A percentile compares a stretch with the other conserved stretches of the same genome.
These are phyloP conservation scores for Thalassiosira pacifica DNA, from an alignment of 352 stramenopile species.

Conservation along the genomic window DNA sequence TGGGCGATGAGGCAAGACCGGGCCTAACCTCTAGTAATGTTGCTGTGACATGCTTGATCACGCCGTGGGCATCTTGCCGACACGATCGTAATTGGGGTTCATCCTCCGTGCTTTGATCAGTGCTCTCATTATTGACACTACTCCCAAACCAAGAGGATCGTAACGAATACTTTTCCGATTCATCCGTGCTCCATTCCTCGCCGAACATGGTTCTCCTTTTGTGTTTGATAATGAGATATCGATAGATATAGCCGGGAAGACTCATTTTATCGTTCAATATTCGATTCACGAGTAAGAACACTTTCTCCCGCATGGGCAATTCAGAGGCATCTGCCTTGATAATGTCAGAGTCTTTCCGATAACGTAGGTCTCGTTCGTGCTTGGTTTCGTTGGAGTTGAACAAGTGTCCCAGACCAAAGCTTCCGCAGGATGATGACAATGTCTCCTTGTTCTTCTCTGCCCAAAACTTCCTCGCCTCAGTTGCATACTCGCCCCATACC, in stretches of 20 bases:
- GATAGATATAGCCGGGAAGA: slow-evolving; percentile 81
- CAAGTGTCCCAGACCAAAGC: slow-evolving; percentile 49
- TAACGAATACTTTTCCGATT: slow-evolving; percentile 8
- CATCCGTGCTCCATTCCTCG: slow-evolving; percentile 18
- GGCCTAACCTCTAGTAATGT: slow-evolving; percentile 79
- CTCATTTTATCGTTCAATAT: slow-evolving; percentile 84
- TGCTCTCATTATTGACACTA: too few species aligned
- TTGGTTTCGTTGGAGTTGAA: slow-evolving; percentile 48
- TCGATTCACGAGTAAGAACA: slow-evolving; percentile 79
- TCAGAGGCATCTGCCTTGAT: slow-evolving; percentile 75
- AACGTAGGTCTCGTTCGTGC: slow-evolving; percentile 50
- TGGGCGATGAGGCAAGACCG: slow-evolving; percentile 69
- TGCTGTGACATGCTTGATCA: slow-evolving; percentile 86
- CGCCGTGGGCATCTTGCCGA: slow-evolving; percentile 78
- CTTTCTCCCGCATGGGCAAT: slow-evolving; percentile 80
- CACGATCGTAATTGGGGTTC: too few species aligned
- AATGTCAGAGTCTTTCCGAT: slow-evolving; percentile 80
- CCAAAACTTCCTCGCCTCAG: slow-evolving; percentile 56
- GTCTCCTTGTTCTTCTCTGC: slow-evolving; percentile 43
- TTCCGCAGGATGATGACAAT: slow-evolving; percentile 30
- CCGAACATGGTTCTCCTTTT: slow-evolving; percentile 45
- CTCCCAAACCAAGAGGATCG: too few species aligned
- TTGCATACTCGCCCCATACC: slow-evolving; percentile 74
- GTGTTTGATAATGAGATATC: slow-evolving; percentile 72
- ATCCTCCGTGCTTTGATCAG: too few species aligned